Base-by-base conservation (phyloP, 2,329 filamentous ascomycete genomes). In the Daldinia sp. region DNA sequence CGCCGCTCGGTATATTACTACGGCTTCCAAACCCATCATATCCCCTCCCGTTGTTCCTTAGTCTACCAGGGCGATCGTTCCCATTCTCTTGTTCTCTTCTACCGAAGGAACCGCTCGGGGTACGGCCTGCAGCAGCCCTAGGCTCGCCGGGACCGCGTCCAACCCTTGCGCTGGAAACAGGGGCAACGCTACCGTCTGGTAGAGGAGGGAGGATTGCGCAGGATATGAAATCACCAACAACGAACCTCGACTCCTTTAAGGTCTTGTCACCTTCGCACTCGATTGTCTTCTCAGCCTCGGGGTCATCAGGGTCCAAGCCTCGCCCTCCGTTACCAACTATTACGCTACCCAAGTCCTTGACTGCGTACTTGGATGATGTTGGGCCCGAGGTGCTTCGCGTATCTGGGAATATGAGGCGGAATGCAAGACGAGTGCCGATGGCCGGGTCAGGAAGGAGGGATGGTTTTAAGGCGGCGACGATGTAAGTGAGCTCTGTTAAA, bases 191-290 rank as follows among this genome's bases (percentile, higher is more conserved):
- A 0, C 93, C 93, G 74, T 94, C 90, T 29, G 86, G 80, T 23
- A 91, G 79, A 0, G 92, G 92, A 39, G 92, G 89, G 58, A 94
- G 81, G 62, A 97, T 88, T 4, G 92, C 91, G 75, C 92, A 94
- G 60, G 90, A 90, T 37, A 98, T 83, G 73, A 91, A 96, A 77
- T 98, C 94, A 0, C 94, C 94, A 65, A 95, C 90, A 9, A 97
- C 90, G 72, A 97, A 96, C 19, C 90, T 86, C 30, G 86, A 88
- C 55, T 96, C 92, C 34, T 83, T 83, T 29, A 98, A 78, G 7
- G 91, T 94, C 79, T 90, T 94, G 25, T 88, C 83, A 9, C 87
- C 84, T 25, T 92, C 88, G 4, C 85, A 85, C 30, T 82, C 82
- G 65, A 59, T n/a, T 13, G 77, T 54, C 32, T 55, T 64, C 39